A percentile compares a stretch with the other conserved stretches of the same genome.
Conservation (phyloP, 2,329 filamentous ascomycete species). For the Dactylellina sp. region DNA sequence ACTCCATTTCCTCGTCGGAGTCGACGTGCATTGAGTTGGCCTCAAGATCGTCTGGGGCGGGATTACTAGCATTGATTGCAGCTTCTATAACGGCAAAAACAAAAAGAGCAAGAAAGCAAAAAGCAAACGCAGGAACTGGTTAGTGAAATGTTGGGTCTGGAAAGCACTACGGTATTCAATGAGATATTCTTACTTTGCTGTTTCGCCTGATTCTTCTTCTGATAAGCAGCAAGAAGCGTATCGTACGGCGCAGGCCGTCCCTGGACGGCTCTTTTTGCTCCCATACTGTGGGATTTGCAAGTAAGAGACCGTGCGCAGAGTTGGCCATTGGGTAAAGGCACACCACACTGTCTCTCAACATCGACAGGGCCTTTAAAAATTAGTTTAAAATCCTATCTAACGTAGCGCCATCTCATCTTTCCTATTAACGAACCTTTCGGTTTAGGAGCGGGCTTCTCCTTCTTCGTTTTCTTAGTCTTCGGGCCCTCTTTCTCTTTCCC, state of each 20-base stretch:
- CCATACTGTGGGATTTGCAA: conserved; percentile 96
- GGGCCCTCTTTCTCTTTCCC: conserved; percentile 73
- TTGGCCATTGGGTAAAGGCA: conserved; percentile 83
- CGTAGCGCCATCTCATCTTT: conserved; percentile 19
- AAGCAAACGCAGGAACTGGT: conserved; percentile 35
- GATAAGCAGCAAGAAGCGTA: conserved; percentile 86
- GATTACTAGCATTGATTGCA: conserved; percentile 92
- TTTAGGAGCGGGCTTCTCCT: conserved; percentile 83
- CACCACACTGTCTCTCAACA: conserved; percentile 93
- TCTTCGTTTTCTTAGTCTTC: conserved; percentile 88
- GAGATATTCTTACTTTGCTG: conserved; percentile 82
- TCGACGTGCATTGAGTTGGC: conserved; percentile 84
- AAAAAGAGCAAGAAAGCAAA: conserved; percentile 58
- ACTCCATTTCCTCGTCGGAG: conserved; percentile 91
- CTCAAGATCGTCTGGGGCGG: conserved; percentile 86
- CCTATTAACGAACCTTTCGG: conserved; percentile 73
- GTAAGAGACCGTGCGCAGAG: conserved; percentile 89
- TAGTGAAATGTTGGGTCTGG: conserved; percentile 28
- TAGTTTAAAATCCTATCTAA: conserved; percentile 30
- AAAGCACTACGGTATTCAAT: conserved; percentile 3
- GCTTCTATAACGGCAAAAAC: conserved; percentile 73
- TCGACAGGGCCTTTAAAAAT: conserved; percentile 77
- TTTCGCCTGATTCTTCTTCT: conserved; percentile 98
- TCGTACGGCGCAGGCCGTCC: conserved; percentile 90
- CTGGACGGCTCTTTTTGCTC: conserved; percentile 87